These are phyloP conservation scores for Vinca major DNA, from an alignment of 305 asterid species.

Conservation along the genomic window DNA sequence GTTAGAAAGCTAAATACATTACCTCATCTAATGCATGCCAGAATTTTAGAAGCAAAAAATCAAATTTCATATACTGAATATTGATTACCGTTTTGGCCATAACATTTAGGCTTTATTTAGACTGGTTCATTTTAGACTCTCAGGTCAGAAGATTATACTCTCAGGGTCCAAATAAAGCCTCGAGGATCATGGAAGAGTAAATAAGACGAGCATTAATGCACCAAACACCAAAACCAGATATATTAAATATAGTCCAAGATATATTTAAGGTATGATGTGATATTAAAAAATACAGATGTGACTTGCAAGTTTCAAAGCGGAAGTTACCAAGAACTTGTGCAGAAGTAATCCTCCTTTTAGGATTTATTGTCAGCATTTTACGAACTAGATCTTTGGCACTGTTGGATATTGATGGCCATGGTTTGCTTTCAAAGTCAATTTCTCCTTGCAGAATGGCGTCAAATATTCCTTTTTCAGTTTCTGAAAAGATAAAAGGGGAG, in stretches of 20 bases:
- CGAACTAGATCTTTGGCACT: constrained; percentile 73
- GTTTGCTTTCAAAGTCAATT: constrained; percentile 61
- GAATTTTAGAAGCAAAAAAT: neutral
- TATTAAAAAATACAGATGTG: neutral
- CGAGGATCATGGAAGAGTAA: neutral
- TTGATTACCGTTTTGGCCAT: neutral
- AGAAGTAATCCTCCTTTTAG: constrained; percentile 58
- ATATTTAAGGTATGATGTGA: neutral
- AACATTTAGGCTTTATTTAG: neutral
- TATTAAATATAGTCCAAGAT: neutral
- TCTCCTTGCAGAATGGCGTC: constrained; percentile 64
- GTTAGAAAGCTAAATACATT: neutral
- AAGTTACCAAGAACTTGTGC: constrained; percentile 68
- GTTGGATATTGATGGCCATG: constrained; percentile 80
- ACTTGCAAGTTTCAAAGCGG: neutral
- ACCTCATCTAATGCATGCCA: neutral
- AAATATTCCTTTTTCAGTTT: constrained; percentile 78
- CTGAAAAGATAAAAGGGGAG: constrained; percentile 27
- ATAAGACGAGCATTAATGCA: neutral
- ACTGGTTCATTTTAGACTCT: neutral
- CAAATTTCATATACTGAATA: neutral
- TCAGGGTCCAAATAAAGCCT: no score
- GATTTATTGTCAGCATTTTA: constrained; percentile 73
- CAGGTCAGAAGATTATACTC: neutral
- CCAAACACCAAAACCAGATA: neutral